A percentile compares a stretch with the other conserved stretches of the same genome.
phyloP scores from a whole-genome alignment of 768 basidiomycete species.

The Phylloporus sp. region DNA sequence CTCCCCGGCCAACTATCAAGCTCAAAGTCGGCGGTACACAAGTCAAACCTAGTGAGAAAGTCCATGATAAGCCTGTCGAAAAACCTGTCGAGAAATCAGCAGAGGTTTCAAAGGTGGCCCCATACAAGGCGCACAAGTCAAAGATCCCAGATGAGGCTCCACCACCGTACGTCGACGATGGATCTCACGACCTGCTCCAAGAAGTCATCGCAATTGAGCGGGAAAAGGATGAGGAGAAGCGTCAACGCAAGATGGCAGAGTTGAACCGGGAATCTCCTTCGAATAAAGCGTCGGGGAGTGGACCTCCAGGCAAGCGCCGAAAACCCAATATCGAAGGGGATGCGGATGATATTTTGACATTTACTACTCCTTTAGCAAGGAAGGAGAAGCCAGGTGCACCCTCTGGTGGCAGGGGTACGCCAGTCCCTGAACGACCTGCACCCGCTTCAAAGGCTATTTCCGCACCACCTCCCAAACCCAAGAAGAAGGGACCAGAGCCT shows the following conservation, averaged over 20 bases:
- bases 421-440: constrained; percentile 35
- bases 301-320: constrained; percentile 54
- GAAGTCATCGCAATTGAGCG: constrained; percentile 80
- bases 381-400: constrained; percentile 37
- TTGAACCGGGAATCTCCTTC: constrained; percentile 36
- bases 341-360: constrained; percentile 56
- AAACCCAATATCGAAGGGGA: constrained; percentile 47
- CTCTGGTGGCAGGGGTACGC: constrained; percentile 39
- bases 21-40: constrained; percentile 54
- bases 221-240: constrained; percentile 55
- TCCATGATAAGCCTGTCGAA: constrained; percentile 25
- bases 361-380: constrained; percentile 58
- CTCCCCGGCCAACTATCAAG: constrained; percentile 59
- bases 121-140: constrained; percentile 40
- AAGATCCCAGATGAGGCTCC: constrained; percentile 48
- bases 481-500: constrained; percentile 40
- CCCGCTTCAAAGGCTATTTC: constrained; percentile 24
- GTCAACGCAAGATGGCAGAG: constrained; percentile 41
- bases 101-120: constrained; percentile 35
- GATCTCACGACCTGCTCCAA: constrained; percentile 76
- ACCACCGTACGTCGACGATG: constrained; percentile 71
- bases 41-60: constrained; percentile 33
- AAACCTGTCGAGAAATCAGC: constrained; percentile 25
- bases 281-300: constrained; percentile 36
- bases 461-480: constrained; percentile 33